Base-by-base conservation (phyloP, 1,284 basidiomycete species). In the Irpex sp. region DNA sequence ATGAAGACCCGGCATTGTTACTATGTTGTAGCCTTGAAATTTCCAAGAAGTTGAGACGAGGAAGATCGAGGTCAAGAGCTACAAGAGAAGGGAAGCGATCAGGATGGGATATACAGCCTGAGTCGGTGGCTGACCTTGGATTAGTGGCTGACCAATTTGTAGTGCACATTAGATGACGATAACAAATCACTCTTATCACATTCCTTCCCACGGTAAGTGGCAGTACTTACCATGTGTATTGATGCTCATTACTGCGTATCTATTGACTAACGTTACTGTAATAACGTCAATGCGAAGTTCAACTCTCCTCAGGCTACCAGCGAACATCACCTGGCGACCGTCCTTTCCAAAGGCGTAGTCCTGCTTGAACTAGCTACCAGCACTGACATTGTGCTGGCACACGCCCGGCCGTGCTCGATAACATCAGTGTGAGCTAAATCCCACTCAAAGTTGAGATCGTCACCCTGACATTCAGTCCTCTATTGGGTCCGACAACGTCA, bases 1-100 rank as follows among this genome's bases (percentile, higher is more conserved):
- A 36, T 57, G 19, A 26, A 61, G 15, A 26, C 53, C 53, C 13
- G 60, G 19, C 60, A 61, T 61, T 59, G 43, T 26, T 47, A 21
- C 26, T 1, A 11, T 7, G 54, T 37, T 19, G 54, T 21, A 56
- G 8, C 33, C 26, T 55, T 55, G 53, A 17, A 9, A 5, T 17
- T 51, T 17, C 49, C 21, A 51, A 5, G 26, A 33, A 33, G 31
- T 9, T n/a, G n/a, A 9, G 54, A 54, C 51, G 19, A 19, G 17
- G 19, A 11, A 54, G 51, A 33, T 56, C 19, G 54, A 33, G 17
- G 54, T 56, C 54, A 19, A 21, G 39, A 43, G 39, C 39, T 11
- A 43, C 39, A 43, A 43, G 15, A 15, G 15, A 43, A 43, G 3
- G 39, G 39, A 9, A 8, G 49, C 49, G 11, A 17, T n/a, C 15